phyloP scores from a whole-genome alignment of 495 filamentous ascomycete genomes.

The Xylaria palmicola region DNA sequence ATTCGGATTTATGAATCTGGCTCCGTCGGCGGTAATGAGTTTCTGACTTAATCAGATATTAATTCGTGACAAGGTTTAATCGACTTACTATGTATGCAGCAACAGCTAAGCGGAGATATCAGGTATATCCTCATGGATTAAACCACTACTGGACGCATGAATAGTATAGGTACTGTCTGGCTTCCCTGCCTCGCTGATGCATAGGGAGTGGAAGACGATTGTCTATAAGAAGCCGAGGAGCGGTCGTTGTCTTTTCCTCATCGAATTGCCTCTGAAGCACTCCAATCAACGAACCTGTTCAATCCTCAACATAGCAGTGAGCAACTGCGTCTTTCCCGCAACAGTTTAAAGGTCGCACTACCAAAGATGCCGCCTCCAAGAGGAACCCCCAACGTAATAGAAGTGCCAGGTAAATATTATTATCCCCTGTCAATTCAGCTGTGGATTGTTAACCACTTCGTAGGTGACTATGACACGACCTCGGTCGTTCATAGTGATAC shows the following conservation, averaged over 20 bases:
- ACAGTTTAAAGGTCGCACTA: background rate
- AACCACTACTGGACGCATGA: too few species aligned
- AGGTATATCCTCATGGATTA: too few species aligned
- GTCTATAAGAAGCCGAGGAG: slow-evolving; percentile 6
- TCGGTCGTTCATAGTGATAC: slow-evolving; percentile 37
- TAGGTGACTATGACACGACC: slow-evolving; percentile 30
- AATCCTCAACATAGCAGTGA: background rate
- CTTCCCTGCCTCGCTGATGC: background rate
- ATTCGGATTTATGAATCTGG: background rate
- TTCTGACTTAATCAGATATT: background rate
- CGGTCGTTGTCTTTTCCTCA: background rate
- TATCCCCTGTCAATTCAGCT: background rate
- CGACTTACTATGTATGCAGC: background rate
- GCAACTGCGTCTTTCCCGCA: background rate
- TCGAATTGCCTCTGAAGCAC: background rate
- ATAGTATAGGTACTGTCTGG: too few species aligned
- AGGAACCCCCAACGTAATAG: slow-evolving; percentile 21
- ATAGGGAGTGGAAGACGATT: background rate
- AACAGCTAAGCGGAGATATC: background rate
- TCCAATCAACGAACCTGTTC: background rate
- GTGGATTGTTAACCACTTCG: background rate
- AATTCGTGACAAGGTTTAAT: background rate
- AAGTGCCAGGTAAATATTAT: slow-evolving; percentile 21
- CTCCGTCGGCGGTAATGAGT: background rate
- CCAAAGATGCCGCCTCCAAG: slow-evolving; percentile 24